Percentiles rank a stretch among this genome's conserved stretches.
phyloP scores from a whole-genome alignment of 2,329 filamentous ascomycete species.

The Alternaria arbusti region DNA sequence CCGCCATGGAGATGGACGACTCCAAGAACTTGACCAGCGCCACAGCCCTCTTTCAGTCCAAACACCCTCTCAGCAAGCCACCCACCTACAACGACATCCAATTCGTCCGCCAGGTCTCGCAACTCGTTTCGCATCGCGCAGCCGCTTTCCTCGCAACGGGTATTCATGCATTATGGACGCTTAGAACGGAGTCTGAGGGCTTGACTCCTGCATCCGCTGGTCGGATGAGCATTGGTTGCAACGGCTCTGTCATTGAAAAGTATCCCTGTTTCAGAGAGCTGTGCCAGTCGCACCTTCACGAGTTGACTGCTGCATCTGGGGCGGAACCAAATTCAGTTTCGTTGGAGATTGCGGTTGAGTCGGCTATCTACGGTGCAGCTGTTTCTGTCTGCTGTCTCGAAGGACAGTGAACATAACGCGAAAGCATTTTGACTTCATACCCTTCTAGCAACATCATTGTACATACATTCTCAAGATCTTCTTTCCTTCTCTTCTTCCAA shows the following conservation, averaged over 20 bases:
- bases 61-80: conserved; percentile 56
- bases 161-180: conserved; percentile 66
- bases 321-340: conserved; percentile 58
- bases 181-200: conserved; percentile 60
- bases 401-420: conserved; percentile 18
- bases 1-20: conserved; percentile 61
- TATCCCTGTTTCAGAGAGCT: conserved; percentile 71
- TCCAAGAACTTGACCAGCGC: conserved; percentile 49
- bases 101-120: conserved; percentile 61
- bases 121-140: conserved; percentile 64
- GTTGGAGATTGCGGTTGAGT: conserved; percentile 74
- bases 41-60: conserved; percentile 57
- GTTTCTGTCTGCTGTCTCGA: conserved; percentile 62
- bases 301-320: conserved; percentile 56
- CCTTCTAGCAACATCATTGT: conserved; percentile 12
- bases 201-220: conserved; percentile 43
- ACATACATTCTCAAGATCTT: conserved; percentile 8
- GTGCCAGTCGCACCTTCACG: conserved; percentile 69
- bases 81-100: conserved; percentile 58
- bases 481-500: neutral
- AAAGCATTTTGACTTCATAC: conserved; percentile 11
- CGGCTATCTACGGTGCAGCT: conserved; percentile 76
- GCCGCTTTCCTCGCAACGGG: conserved; percentile 68
- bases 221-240: conserved; percentile 69
- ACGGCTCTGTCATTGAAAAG: conserved; percentile 79